Base-by-base conservation (phyloP, 805 yeast genomes). In the Kregervanrija fluxuum region DNA sequence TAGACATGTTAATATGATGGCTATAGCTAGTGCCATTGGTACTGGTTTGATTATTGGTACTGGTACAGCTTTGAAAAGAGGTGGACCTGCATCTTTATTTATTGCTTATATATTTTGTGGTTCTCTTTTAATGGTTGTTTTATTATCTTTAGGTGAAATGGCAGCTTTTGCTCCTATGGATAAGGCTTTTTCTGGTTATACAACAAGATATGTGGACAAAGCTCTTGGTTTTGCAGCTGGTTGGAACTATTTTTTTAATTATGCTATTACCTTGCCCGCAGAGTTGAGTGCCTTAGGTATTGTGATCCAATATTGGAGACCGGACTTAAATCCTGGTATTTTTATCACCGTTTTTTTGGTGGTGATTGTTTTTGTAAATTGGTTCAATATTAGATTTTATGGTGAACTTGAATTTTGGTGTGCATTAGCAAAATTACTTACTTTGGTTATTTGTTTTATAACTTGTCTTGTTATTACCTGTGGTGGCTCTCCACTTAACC, bases 351-450 rank as follows among this genome's bases (percentile, higher is more conserved):
- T 70, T n/a, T 72, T 71, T 49, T 60, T 71, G 16, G 64, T 62
- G 12, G 46, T 67, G 14, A 71, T 71, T 46, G 68, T 69, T 35
- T 17, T 66, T 16, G 69, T 70, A 41, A 71, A 70, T 47, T 54
- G 70, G 30, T 68, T 69, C 39, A 74, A 73, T 0, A 75, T 74
- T 32, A 55, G 59, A 28, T 58, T 66, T 16, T 74, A 73, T 48
- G 79, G 79, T 16, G 77, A 74, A 48, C 56, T 67, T 4, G 79
- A 74, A 52, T 74, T 73, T 45, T 70, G 72, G 70, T 56, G 70
- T 22, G 59, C 72, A 5, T 50, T 71, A n/a, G 70, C 70, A 10
- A 74, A 74, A 41, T 34, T 50, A 49, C 66, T 72, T 46, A 46
- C 70, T 9, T 60, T 74, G 40, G 68, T 70, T 32, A 53, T 70